Base-by-base conservation (phyloP, 495 filamentous ascomycete genomes). In the Trichodelitschia bisporula region DNA sequence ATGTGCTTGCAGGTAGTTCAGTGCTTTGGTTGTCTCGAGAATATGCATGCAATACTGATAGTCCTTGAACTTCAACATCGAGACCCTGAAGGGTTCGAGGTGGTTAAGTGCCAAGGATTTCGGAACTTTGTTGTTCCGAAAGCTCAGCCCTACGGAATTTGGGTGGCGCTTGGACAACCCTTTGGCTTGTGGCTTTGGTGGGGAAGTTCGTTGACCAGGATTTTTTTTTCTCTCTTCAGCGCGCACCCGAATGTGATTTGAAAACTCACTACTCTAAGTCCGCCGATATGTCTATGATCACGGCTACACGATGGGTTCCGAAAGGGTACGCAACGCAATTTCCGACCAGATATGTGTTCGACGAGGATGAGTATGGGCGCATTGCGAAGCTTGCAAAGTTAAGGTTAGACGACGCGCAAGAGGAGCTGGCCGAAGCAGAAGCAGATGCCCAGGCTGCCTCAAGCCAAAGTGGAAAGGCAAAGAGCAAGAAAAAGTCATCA, bases 311-410 rank as follows among this genome's bases (percentile, higher is more conserved):
- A 3, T 99, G 86, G 86, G 84, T 95, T 41, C 80, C 79, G 35
- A 75, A 83, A 12, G 89, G 89, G 26, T 79, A 82, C 52, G 79
- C 89, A 19, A 83, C 86, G 29, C 72, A 74, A 36, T 90, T 91
- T 42, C 86, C 86, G 1, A 70, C 62, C 3, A 86, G 79, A 53
- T 86, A 86, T 48, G 70, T 75, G 19, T 79, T 95, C 40, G 72
- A 91, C 47, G 86, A 99, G 52, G 69, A 72, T 35, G 86, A 99
- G 45, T 86, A 84, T 50, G 62, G 71, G 38, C 70, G 86, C 39
- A 95, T 99, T 52, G 74, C 82, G 15, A 63, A 66, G 45, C 63
- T 95, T 39, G 86, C 89, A 20, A 73, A 79, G 45, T 58, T 91
- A 40, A 73, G 92, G 51, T 64, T 99, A 23, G 82, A 92, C 42